phyloP scores from a whole-genome alignment of 139 green algal genomes.

The Ettlia oleoabundans region DNA sequence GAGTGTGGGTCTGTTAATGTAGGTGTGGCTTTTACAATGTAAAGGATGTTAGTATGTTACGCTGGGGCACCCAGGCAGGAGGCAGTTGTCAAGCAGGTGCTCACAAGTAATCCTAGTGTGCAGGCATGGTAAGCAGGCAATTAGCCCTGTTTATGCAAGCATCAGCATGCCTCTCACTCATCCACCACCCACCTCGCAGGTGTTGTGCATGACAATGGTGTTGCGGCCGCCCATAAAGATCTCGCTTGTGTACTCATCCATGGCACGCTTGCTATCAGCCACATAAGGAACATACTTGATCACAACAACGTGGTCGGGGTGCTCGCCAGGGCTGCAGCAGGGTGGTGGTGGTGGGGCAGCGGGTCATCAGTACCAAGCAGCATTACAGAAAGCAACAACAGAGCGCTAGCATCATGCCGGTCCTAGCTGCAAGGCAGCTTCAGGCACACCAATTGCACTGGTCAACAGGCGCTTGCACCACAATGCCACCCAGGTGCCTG shows the following conservation, averaged over 20 bases:
- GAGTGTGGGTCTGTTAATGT: too few species aligned
- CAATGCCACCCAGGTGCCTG: too few species aligned
- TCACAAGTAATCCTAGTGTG: too few species aligned
- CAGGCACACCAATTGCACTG: too few species aligned
- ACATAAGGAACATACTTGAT: slow-evolving; percentile 99
- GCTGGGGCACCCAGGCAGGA: neutral
- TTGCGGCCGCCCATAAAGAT: slow-evolving; percentile 96
- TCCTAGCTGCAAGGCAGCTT: too few species aligned
- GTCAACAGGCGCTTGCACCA: too few species aligned
- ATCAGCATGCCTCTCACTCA: neutral
- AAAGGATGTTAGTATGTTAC: too few species aligned
- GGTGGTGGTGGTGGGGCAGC: neutral
- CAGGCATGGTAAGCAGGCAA: too few species aligned
- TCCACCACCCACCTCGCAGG: slow-evolving; percentile 85
- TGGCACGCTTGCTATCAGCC: slow-evolving; percentile 96
- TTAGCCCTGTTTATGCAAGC: too few species aligned
- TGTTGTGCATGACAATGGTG: slow-evolving; percentile 99
- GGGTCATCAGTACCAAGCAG: neutral
- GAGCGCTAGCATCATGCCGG: too few species aligned
- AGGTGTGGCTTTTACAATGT: too few species aligned
- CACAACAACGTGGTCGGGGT: slow-evolving; percentile 98
- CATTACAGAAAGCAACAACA: neutral
- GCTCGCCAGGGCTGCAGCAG: slow-evolving; percentile 77
- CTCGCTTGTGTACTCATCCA: slow-evolving; percentile 99
- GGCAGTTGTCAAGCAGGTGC: neutral